Evolutionary conservation across 2,329 filamentous ascomycete species (phyloP), one percentile per base, ranked within the genome.

Genomic region (Fusarium sp.): DNA sequence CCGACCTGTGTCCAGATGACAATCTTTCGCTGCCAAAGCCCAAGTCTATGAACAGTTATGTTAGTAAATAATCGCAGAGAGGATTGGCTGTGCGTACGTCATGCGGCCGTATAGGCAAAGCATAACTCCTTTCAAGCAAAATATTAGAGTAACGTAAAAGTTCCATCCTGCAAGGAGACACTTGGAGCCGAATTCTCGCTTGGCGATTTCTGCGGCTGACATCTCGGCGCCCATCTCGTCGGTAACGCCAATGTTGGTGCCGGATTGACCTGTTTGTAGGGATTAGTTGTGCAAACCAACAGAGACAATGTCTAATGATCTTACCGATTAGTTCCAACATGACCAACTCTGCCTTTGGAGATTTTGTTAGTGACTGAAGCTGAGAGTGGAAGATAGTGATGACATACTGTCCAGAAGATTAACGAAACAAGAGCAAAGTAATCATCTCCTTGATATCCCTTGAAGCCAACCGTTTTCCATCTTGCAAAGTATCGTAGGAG

Each of bases 41-140:
- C 80, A 20, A 81, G 74, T 1, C 81, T 81, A 47, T 5, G 46
- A 6, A 18, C 8, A 11, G 20, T 20, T 3, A 6, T 51, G 25
- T 75, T 30, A 75, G 71, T 43, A 22, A 27, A 9, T 4, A 12
- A 5, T 12, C n/a, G 2, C 1, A 12, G 8, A 18, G 40, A 20
- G 8, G 8, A 18, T 4, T 16, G 14, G 70, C 6, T 22, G 6
- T 38, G 15, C 80, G 49, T 75, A 83, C 81, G 82, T 84, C 64
- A 84, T 77, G 44, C 82, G 78, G 49, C 78, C 75, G 65, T 81
- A 83, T 60, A 83, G 81, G 63, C 79, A 83, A n/a, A 83, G 69
- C 72, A 83, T 81, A 64, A 80, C 81, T 8, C 77, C 80, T 62
- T 84, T 84, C 25, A 84, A 73, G 49, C 77, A 70, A 80, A 82